Evolutionary conservation across 331 rosid species (phyloP).

Genomic region (Cucumis variabilis): DNA sequence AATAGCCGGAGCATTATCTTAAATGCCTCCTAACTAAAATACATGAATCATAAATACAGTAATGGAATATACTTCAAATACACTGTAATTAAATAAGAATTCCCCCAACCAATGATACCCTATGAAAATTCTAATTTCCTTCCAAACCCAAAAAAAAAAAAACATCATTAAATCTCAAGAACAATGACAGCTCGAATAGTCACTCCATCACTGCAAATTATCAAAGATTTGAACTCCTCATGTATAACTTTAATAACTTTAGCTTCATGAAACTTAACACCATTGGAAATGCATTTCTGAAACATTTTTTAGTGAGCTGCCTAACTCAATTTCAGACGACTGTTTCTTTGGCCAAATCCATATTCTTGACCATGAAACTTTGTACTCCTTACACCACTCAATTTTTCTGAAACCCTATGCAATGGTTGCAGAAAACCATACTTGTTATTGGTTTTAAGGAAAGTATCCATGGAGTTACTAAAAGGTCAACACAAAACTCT

Average conservation of each 20-base stretch:
- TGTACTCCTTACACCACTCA: constrained; percentile 42
- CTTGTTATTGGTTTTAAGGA: constrained; percentile 88
- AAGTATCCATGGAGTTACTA: constrained; percentile 70
- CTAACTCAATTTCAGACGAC: constrained; percentile 52
- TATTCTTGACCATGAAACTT: constrained; percentile 67
- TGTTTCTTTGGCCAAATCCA: constrained; percentile 65
- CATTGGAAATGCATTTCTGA: constrained; percentile 84
- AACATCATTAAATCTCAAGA: too few relatives aligned
- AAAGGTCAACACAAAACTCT: constrained; percentile 27
- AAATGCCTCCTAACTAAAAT: too few relatives aligned
- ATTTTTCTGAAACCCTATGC: constrained; percentile 77
- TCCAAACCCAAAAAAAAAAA: too few relatives aligned
- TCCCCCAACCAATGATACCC: too few relatives aligned
- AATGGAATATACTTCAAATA: too few relatives aligned
- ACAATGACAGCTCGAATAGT: constrained; percentile 89
- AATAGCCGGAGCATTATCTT: too few relatives aligned
- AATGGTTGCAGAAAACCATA: constrained; percentile 80
- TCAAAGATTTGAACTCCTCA: constrained; percentile 77
- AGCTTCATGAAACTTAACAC: constrained; percentile 94
- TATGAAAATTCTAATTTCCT: too few relatives aligned
- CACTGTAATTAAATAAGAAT: too few relatives aligned
- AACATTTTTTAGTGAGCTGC: constrained; percentile 89
- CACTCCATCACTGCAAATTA: constrained; percentile 87
- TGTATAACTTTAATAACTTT: constrained; percentile 87
- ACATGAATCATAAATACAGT: too few relatives aligned